Conservation (phyloP, 2,329 filamentous ascomycete species). For the Bimuria novae-zelandiae region DNA sequence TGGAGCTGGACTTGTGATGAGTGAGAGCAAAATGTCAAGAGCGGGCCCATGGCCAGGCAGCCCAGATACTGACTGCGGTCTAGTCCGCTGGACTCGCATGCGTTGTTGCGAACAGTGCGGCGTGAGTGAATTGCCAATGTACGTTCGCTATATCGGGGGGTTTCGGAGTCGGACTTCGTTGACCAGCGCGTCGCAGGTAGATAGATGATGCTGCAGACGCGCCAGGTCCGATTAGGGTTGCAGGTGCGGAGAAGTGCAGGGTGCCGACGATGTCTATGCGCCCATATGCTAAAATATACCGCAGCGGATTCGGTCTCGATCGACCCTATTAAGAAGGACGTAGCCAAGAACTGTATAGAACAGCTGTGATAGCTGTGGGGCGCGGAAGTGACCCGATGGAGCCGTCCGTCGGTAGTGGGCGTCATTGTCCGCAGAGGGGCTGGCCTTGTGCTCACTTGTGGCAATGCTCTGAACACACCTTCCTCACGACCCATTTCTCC, state of each 20-base stretch:
- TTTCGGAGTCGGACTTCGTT: not conserved
- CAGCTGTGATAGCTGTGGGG: not conserved
- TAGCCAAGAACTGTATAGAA: too few relatives aligned
- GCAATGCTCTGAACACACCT: conserved; percentile 50
- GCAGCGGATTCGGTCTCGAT: not conserved
- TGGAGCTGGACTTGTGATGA: not conserved
- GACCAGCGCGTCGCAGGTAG: not conserved
- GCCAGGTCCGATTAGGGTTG: not conserved
- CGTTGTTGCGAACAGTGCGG: too few relatives aligned
- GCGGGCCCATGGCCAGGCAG: too few relatives aligned
- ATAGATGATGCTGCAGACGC: conserved; percentile 1
- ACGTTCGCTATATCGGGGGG: too few relatives aligned
- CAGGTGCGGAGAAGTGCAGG: not conserved
- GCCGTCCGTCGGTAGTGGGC: too few relatives aligned
- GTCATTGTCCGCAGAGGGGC: not conserved
- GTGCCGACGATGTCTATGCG: not conserved
- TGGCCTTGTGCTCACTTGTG: conserved; percentile 34
- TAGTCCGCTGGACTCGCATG: too few relatives aligned
- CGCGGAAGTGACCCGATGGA: not conserved
- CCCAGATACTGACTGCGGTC: too few relatives aligned
- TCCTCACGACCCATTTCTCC: conserved; percentile 60
- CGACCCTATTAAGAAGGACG: not conserved
- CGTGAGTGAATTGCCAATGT: too few relatives aligned
- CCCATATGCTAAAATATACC: conserved; percentile 2
- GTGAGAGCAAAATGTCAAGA: not conserved